Percentiles rank a stretch among this genome's conserved stretches.
Conservation (phyloP, 164 flowering plant genomes). For the Buxus sempervirens region DNA sequence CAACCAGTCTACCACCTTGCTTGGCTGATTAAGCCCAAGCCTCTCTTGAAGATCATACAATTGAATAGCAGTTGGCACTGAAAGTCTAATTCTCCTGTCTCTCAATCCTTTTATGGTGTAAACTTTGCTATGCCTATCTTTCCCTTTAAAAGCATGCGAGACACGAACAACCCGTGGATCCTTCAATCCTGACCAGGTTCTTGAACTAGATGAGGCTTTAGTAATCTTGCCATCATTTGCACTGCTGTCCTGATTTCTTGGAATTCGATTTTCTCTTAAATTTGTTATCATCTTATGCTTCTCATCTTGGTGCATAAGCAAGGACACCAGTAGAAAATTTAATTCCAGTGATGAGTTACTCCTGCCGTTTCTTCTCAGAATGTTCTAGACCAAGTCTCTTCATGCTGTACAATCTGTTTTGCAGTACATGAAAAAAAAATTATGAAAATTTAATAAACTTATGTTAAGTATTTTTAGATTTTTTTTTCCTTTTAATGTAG, state of each 20-base stretch:
- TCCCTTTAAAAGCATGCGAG: conserved; percentile 71
- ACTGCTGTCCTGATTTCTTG: conserved; percentile 33
- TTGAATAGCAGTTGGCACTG: conserved; percentile 83
- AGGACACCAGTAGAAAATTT: conserved; percentile 1
- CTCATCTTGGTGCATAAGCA: conserved; percentile 24
- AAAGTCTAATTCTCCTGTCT: conserved; percentile 82
- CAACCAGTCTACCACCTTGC: conserved; percentile 89
- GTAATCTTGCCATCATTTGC: conserved; percentile 21
- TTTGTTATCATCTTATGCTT: conserved; percentile 37
- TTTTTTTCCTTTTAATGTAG: neutral
- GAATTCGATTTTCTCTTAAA: conserved; percentile 32
- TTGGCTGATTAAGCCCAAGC: conserved; percentile 77
- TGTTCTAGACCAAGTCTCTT: neutral
- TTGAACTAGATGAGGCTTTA: conserved; percentile 36
- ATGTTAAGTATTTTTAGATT: too few species aligned
- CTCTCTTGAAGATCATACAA: conserved; percentile 86
- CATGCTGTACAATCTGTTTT: neutral
- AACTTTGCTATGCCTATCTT: conserved; percentile 90
- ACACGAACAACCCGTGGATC: conserved; percentile 77
- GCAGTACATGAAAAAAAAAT: neutral
- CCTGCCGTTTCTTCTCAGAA: neutral
- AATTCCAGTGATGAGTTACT: neutral
- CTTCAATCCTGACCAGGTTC: conserved; percentile 58
- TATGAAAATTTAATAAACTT: too few species aligned
- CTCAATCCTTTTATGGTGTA: conserved; percentile 75